Conservation (phyloP, 2,329 filamentous ascomycete genomes). For the Ceratocystis cacaofunesta region DNA sequence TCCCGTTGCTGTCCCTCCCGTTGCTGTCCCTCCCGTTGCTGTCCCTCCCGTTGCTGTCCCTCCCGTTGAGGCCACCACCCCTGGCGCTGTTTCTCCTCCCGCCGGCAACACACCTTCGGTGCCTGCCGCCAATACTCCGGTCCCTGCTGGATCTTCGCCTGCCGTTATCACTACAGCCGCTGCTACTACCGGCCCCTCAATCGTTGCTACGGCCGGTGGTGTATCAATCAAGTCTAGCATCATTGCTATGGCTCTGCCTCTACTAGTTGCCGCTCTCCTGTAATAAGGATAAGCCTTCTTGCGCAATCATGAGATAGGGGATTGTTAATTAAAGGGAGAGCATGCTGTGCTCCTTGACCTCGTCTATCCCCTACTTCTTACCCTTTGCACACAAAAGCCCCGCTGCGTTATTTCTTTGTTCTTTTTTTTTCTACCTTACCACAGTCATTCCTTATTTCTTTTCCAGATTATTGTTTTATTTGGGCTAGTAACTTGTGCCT, state of each 20-base stretch:
- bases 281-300: neutral
- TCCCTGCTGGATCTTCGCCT: conserved; percentile 9
- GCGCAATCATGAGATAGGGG: too few relatives aligned
- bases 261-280: neutral
- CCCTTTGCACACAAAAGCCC: neutral
- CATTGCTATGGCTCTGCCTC: neutral
- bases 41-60: neutral
- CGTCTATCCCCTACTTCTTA: neutral
- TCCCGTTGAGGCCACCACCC: neutral
- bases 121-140: neutral
- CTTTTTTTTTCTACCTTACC: neutral
- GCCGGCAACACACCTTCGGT: neutral
- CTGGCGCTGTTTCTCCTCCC: neutral
- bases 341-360: neutral
- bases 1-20: neutral
- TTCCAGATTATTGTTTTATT: neutral
- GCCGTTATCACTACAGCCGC: conserved; percentile 28
- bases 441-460: neutral
- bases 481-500: neutral
- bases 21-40: neutral
- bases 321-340: neutral
- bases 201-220: conserved; percentile 9
- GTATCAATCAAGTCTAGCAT: neutral
- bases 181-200: conserved; percentile 12
- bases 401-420: neutral